phyloP scores from a whole-genome alignment of 2,329 filamentous ascomycete species.

The Trichoderma lentiforme region DNA sequence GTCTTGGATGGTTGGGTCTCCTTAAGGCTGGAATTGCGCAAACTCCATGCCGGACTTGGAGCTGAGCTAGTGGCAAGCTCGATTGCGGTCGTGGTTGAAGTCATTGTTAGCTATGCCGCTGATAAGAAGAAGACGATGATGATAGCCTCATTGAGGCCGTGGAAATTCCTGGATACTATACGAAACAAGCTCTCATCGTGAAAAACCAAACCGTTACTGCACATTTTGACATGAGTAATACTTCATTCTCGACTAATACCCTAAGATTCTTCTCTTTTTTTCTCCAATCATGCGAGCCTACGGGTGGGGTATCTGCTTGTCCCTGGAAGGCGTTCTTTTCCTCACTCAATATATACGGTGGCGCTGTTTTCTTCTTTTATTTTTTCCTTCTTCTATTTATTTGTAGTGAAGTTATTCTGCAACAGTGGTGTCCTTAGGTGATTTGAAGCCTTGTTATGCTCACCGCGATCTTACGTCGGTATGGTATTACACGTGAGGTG shows the following conservation, averaged over 20 bases:
- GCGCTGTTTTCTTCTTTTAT: neutral
- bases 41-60: neutral
- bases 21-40: neutral
- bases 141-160: neutral
- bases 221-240: neutral
- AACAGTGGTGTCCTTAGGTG: neutral
- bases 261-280: neutral
- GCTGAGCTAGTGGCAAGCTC: neutral
- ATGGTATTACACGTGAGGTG: neutral
- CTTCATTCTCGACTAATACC: neutral
- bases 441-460: neutral
- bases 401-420: neutral
- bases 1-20: neutral
- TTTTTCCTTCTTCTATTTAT: neutral
- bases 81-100: conserved; percentile 6
- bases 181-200: neutral
- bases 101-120: neutral
- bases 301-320: neutral
- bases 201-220: neutral
- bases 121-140: neutral
- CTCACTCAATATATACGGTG: neutral
- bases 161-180: neutral
- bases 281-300: neutral
- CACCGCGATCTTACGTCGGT: neutral
- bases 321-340: neutral